A percentile compares a stretch with the other conserved stretches of the same genome.
These are phyloP conservation scores for Aspergillus sp. DNA, from an alignment of 2,329 filamentous ascomycete genomes.

Conservation along the genomic window DNA sequence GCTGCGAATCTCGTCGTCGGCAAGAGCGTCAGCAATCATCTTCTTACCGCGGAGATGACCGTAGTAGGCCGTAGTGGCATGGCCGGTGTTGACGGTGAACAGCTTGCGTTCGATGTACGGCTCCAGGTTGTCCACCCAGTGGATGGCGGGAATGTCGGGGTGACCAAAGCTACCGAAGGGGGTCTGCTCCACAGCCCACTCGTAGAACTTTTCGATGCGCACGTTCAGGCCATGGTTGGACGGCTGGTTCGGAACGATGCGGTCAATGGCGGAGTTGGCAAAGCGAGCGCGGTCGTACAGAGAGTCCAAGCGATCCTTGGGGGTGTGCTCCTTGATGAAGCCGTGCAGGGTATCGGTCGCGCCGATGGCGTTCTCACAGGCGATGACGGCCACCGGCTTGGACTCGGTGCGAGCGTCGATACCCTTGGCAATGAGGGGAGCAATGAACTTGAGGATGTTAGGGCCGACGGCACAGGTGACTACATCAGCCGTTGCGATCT, in stretches of 20 bases:
- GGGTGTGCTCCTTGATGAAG: slow-evolving; percentile 77
- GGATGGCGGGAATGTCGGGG: slow-evolving; percentile 80
- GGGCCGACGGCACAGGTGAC: slow-evolving; percentile 97
- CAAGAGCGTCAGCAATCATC: slow-evolving; percentile 85
- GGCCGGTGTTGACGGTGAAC: slow-evolving; percentile 97
- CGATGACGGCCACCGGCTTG: slow-evolving; percentile 83
- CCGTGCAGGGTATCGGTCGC: slow-evolving; percentile 84
- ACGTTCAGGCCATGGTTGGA: slow-evolving; percentile 79
- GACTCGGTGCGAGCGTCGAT: slow-evolving; percentile 69
- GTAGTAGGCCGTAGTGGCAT: slow-evolving; percentile 94
- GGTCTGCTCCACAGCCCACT: slow-evolving; percentile 92
- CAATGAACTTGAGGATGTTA: slow-evolving; percentile 94
- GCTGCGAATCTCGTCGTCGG: slow-evolving; percentile 74
- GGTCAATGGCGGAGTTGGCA: slow-evolving; percentile 97
- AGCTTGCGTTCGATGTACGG: slow-evolving; percentile 99
- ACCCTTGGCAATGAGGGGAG: slow-evolving; percentile 90
- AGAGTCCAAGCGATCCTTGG: slow-evolving; percentile 63
- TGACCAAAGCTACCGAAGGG: slow-evolving; percentile 72
- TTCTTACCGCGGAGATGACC: slow-evolving; percentile 82
- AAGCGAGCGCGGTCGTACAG: slow-evolving; percentile 78
- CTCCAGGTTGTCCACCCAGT: slow-evolving; percentile 87
- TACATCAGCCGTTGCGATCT: slow-evolving; percentile 82
- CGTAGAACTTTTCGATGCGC: slow-evolving; percentile 96
- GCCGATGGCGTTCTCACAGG: slow-evolving; percentile 96
- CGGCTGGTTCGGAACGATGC: slow-evolving; percentile 92